Evolutionary conservation across 2,329 filamentous ascomycete species (phyloP), one percentile per base, ranked within the genome.

Genomic region (Cyphellophora europaea): DNA sequence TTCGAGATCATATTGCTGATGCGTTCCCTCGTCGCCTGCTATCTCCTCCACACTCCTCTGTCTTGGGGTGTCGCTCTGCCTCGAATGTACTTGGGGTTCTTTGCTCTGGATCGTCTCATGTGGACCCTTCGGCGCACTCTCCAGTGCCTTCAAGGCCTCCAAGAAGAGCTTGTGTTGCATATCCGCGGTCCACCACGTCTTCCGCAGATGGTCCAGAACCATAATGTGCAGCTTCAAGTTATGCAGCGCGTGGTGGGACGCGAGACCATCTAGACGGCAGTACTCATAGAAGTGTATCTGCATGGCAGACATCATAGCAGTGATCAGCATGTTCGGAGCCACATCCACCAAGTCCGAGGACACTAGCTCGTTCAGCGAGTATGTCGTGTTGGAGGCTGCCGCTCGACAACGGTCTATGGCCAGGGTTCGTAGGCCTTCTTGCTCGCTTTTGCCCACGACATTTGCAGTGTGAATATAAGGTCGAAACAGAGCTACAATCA

Each of bases 401-500:
- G 41, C 33, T 27, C 52, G 52, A 14, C 42, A 45, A 32, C 44
- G 51, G 12, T 32, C 35, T 12, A 47, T 38, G 19, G 53, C 48
- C 6, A 36, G 37, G 19, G 40, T 30, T 37, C 51, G 47, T 47
- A 53, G 53, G 10, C 33, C 29, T 15, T 21, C 19, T 19, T 49
- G 37, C 5, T 40, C 32, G 16, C 15, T 18, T 2, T 21, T 10
- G 12, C 36, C 32, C 5, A 53, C 33, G 5, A 45, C 52, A 11
- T 44, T 33, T 0, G 54, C 50, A 6, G 47, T 44, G 1, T 43
- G 48, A 3, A 47, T 40, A 27, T 41, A 55, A 0, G 48, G 47
- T 1, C 54, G 54, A 32, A 56, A 55, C 17, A 57, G 51, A 1
- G 49, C 47, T 16, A 54, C 45, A 2, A 52, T 29, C 16, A 53